Evolutionary conservation across 108 stramenopile species (phyloP), one percentile per base, ranked within the genome.

Genomic region (Aurantiochytrium sp.): DNA sequence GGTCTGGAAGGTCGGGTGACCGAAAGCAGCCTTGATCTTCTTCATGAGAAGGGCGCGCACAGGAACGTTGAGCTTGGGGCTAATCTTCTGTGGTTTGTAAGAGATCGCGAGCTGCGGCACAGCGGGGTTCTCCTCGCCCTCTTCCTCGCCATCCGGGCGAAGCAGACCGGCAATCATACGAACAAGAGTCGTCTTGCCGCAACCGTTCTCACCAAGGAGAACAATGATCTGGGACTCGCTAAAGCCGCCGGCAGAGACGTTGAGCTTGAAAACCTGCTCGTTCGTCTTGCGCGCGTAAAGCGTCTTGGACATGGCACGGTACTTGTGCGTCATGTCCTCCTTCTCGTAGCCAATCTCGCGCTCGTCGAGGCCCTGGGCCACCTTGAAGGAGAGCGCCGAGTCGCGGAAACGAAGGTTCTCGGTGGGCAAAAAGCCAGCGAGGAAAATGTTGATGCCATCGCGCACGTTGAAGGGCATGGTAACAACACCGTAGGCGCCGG

Each of bases 51-150:
- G 95, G 60, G 98, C 95, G 14, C 97, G 96, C 6, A 98, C 98
- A 5, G 98, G 97, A 72, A 98, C 98, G 88, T 97, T 91, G 92
- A 97, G 97, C 87, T 97, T 97, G 35, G 98, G 99, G 49, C 96
- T 95, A 90, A 99, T 99, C 94, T 99, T 98, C 94, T 99, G 99
- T 5, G 98, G 99, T 91, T 99, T 99, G 97, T 98, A 99, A 42
- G 96, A 90, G 43, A 99, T 98, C 90, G 97, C 97, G 44, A 99
- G 93, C 72, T 97, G 95, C 3, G 98, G 98, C 69, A 95, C 97
- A 49, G 97, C 98, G 25, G 89, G 73, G 58, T 43, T 19, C 83
- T 59, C 88, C n/a, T n/a, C 25, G n/a, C 55, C 88, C n/a, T 87
- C 60, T 5, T 47, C 60, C 23, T 90, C 60, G 21, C 71, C 97